A percentile compares a stretch with the other conserved stretches of the same genome.
These are phyloP conservation scores for Fomitopsis betulina DNA, from an alignment of 1,284 basidiomycete species.

Conservation along the genomic window DNA sequence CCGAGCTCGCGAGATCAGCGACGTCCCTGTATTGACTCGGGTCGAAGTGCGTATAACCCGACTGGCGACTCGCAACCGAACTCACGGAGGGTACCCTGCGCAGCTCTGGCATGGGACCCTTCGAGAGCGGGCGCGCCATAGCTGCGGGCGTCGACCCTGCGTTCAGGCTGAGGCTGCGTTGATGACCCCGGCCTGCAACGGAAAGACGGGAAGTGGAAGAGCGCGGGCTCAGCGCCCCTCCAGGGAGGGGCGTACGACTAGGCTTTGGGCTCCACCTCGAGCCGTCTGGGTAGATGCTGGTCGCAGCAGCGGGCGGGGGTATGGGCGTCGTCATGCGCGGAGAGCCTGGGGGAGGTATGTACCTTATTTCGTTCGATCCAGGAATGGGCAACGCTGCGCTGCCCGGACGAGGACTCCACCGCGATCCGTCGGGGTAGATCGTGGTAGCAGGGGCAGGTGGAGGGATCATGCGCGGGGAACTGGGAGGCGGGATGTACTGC, in stretches of 20 bases:
- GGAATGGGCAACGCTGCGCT: background rate
- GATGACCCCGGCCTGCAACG: conserved; percentile 8
- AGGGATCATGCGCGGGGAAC: conserved; percentile 4
- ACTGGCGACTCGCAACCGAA: conserved; percentile 24
- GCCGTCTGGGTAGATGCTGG: conserved; percentile 8
- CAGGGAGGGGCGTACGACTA: background rate
- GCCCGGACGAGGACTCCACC: background rate
- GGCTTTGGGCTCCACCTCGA: background rate
- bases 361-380: background rate
- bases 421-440: conserved; percentile 11
- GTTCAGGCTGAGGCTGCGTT: conserved; percentile 26
- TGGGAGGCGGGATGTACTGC: conserved; percentile 11
- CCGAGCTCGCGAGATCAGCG: conserved; percentile 28
- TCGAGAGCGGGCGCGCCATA: conserved; percentile 19
- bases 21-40: conserved; percentile 25
- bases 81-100: conserved; percentile 22
- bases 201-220: conserved; percentile 16
- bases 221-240: conserved; percentile 13
- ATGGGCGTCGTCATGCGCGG: conserved; percentile 2
- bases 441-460: background rate
- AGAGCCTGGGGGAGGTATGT: conserved; percentile 8
- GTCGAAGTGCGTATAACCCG: conserved; percentile 25
- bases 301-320: background rate
- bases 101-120: conserved; percentile 11
- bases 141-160: conserved; percentile 27